phyloP scores from a whole-genome alignment of 768 basidiomycete species.

The Phanerochaete carnosa region DNA sequence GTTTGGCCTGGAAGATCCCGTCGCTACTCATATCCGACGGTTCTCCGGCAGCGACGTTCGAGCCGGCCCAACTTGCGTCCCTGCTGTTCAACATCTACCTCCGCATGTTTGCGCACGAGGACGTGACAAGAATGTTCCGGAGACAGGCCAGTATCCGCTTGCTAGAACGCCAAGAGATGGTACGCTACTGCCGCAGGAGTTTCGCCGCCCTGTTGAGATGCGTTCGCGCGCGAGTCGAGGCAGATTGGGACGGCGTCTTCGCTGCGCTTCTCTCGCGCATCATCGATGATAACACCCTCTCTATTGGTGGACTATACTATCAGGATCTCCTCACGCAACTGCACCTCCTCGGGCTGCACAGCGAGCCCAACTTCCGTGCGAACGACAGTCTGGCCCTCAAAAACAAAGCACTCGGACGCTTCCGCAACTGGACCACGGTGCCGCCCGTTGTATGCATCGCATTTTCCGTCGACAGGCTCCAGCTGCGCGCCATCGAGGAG shows the following conservation, averaged over 20 bases:
- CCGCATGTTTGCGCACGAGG: conserved; percentile 43
- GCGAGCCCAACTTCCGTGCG: conserved; percentile 20
- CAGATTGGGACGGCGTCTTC: conserved; percentile 44
- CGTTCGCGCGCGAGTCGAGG: conserved; percentile 31
- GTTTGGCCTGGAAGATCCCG: conserved; percentile 36
- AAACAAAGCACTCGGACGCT: conserved; percentile 7
- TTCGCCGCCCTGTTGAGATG: conserved; percentile 44
- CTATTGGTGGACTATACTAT: conserved; percentile 30
- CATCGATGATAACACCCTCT: conserved; percentile 20
- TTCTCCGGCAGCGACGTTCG: conserved; percentile 31
- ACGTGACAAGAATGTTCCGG: conserved; percentile 15
- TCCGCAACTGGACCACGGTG: conserved; percentile 24
- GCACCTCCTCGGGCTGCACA: conserved; percentile 37
- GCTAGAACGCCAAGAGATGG: conserved; percentile 1
- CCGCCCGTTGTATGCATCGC: conserved; percentile 37
- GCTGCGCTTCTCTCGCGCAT: conserved; percentile 28
- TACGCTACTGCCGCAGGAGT: conserved; percentile 46
- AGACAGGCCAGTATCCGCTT: not conserved
- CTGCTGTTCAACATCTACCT: conserved; percentile 29
- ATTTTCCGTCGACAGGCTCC: conserved; percentile 32
- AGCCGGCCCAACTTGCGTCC: conserved; percentile 26
- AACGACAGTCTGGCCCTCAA: not conserved
- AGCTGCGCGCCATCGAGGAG: conserved; percentile 26
- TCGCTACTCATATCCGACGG: conserved; percentile 23
- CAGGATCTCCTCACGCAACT: conserved; percentile 47